Percentiles rank a stretch among this genome's conserved stretches.
Conservation (phyloP, 2,329 filamentous ascomycete genomes). For the Tolypocladium nubicola region DNA sequence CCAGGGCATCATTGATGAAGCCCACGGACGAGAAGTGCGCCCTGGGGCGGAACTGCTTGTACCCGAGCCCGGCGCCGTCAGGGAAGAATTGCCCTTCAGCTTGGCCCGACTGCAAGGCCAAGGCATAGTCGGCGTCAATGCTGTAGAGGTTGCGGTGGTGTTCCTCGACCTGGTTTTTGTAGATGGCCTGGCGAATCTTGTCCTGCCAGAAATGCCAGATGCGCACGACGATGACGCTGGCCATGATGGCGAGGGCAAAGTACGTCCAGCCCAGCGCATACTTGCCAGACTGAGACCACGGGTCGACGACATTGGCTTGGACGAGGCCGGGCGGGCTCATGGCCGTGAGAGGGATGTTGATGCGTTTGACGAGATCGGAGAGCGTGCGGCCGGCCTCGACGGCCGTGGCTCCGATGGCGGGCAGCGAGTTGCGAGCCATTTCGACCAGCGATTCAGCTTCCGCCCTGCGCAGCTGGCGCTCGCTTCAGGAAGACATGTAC, state of each 20-base stretch:
- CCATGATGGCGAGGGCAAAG: constrained; percentile 65
- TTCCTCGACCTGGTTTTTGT: constrained; percentile 70
- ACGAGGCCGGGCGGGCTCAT: constrained; percentile 51
- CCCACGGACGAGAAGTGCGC: constrained; percentile 67
- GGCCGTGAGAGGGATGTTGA: constrained; percentile 48
- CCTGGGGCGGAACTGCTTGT: constrained; percentile 48
- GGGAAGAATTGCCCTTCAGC: constrained; percentile 63
- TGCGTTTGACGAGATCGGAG: constrained; percentile 38
- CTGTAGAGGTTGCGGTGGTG: constrained; percentile 46
- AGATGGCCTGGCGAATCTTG: constrained; percentile 80
- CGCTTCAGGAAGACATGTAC: constrained; percentile 16
- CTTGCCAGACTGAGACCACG: constrained; percentile 73
- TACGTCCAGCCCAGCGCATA: constrained; percentile 85
- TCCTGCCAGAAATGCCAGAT: constrained; percentile 88
- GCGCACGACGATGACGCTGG: constrained; percentile 56
- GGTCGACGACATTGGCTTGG: constrained; percentile 58
- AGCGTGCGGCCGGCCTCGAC: constrained; percentile 22
- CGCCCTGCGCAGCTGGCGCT: background rate
- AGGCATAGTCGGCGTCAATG: constrained; percentile 36
- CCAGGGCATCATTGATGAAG: constrained; percentile 66
- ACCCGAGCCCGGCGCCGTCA: constrained; percentile 45
- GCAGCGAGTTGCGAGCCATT: constrained; percentile 29
- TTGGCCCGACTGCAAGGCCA: constrained; percentile 36
- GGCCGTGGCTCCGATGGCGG: constrained; percentile 19
- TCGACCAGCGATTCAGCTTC: constrained; percentile 10